phyloP scores from a whole-genome alignment of 352 stramenopile genomes.

The Globisporangium sylvaticum region DNA sequence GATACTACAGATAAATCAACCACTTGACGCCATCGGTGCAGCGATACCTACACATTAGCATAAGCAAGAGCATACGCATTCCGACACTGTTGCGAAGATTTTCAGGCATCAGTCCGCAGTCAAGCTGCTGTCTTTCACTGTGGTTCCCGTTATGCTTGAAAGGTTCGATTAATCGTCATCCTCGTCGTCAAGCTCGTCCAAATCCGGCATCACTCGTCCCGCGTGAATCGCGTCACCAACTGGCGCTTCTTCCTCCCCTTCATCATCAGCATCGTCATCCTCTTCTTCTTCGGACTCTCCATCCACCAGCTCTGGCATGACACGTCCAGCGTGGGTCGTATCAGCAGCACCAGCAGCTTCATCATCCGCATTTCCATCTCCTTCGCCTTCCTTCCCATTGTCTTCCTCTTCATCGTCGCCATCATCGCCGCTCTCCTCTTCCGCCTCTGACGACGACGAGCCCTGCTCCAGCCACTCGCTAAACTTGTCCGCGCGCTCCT shows the following conservation, averaged over 20 bases:
- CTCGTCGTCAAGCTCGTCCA: conserved; percentile 44
- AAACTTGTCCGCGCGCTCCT: conserved; percentile 91
- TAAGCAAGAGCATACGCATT: not conserved
- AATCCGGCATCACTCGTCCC: conserved; percentile 49
- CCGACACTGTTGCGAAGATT: too few species aligned
- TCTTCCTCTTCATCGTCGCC: not conserved
- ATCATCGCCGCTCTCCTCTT: conserved; percentile 23
- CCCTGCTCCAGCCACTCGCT: conserved; percentile 92
- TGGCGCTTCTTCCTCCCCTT: conserved; percentile 1
- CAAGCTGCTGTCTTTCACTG: not conserved
- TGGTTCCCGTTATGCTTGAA: not conserved
- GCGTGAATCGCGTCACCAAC: conserved; percentile 31
- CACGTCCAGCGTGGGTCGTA: conserved; percentile 14
- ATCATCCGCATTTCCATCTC: conserved; percentile 8
- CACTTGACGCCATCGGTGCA: not conserved
- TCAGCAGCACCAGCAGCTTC: not conserved
- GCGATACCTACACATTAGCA: not conserved
- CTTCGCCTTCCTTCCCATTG: not conserved
- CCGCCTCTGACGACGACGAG: conserved; percentile 52
- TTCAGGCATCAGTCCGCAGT: not conserved
- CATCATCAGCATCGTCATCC: conserved; percentile 24
- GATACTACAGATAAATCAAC: not conserved
- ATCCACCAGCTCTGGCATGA: conserved; percentile 10
- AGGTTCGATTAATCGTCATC: conserved; percentile 13
- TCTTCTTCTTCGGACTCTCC: conserved; percentile 19